Evolutionary conservation across 495 filamentous ascomycete genomes (phyloP).

Genomic region (Eremomyces bilateralis): DNA sequence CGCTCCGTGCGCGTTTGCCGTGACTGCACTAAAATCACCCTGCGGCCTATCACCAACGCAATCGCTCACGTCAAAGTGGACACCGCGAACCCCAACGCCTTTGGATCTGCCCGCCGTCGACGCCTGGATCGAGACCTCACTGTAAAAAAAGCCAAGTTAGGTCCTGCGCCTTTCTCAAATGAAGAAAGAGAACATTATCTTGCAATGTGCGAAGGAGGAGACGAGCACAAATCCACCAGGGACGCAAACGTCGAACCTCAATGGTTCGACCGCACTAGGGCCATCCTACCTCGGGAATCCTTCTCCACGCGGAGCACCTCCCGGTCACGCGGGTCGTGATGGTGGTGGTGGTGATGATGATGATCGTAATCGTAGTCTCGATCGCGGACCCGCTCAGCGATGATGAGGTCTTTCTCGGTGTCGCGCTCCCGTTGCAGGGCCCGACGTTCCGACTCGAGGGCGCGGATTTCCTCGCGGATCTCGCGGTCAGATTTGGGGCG

Average conservation of each 20-base stretch:
- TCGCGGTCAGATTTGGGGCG: conserved; percentile 25
- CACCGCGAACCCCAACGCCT: conserved; percentile 50
- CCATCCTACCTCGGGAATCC: conserved; percentile 74
- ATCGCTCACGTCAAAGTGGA: conserved; percentile 43
- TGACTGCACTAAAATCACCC: too few relatives aligned
- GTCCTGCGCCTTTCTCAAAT: too few relatives aligned
- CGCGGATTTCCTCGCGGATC: conserved; percentile 34
- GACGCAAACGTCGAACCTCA: conserved; percentile 18
- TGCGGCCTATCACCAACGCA: too few relatives aligned
- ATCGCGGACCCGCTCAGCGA: conserved; percentile 24
- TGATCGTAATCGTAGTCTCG: conserved; percentile 28
- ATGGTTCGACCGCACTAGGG: conserved; percentile 33
- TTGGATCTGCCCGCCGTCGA: conserved; percentile 32
- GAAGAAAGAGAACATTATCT: too few relatives aligned
- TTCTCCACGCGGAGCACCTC: conserved; percentile 46
- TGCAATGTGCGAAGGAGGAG: too few relatives aligned
- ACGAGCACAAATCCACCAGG: conserved; percentile 19
- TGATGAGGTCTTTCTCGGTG: conserved; percentile 22
- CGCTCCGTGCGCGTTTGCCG: too few relatives aligned
- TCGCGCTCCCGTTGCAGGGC: conserved; percentile 20
- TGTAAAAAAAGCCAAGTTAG: conserved; percentile 1
- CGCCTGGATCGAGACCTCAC: too few relatives aligned
- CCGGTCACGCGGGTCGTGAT: conserved; percentile 21
- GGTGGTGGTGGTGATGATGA: background rate
- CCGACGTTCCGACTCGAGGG: conserved; percentile 30